Base-by-base conservation (phyloP, 768 basidiomycete genomes). In the Hypholoma sublateritium region DNA sequence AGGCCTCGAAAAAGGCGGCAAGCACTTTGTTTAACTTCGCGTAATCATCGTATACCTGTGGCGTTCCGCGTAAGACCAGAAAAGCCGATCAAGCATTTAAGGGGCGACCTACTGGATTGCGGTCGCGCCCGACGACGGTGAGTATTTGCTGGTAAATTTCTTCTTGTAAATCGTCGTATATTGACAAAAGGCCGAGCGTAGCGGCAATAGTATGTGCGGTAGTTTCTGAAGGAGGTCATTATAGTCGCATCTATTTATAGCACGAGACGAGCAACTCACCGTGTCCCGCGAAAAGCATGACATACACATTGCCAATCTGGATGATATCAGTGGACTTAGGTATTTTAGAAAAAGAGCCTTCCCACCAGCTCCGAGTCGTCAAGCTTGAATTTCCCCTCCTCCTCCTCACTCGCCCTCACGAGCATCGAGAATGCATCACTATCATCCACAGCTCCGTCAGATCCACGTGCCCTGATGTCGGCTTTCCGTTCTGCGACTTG, bases 251-350 rank as follows among this genome's bases (percentile, higher is more conserved):
- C 5, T 17, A 5, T 41, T 41, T 16, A 36, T 36, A 16, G 17
- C 39, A 13, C 1, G 17, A 41, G 17, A 13, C 5, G 13, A 41
- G 80, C 25, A 7, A 59, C 70, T 36, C 57, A 77, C 83, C 84
- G 65, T 85, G 82, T 12, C 86, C 85, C 43, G 85, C 83, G 39
- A 86, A 79, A 21, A 87, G 68, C 63, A 82, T 70, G 11, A 77
- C 60, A 59, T 76, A 84, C 1, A 82, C 63, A 49, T 84, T 85
- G 5, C 82, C 83, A 47, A 82, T 80, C 81, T 82, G 55, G 37
- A 46, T 37, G 22, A 32, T 37, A n/a, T 41, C 36, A 43, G 49
- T 37, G 11, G 12, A 37, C 44, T 22, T 16, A 32, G 22, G 12
- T 11, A 44, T 11, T 53, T 9, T 3, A 35, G 3, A 5, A 19